Conservation (phyloP, 2,329 filamentous ascomycete genomes). For the Beauveria sp. region DNA sequence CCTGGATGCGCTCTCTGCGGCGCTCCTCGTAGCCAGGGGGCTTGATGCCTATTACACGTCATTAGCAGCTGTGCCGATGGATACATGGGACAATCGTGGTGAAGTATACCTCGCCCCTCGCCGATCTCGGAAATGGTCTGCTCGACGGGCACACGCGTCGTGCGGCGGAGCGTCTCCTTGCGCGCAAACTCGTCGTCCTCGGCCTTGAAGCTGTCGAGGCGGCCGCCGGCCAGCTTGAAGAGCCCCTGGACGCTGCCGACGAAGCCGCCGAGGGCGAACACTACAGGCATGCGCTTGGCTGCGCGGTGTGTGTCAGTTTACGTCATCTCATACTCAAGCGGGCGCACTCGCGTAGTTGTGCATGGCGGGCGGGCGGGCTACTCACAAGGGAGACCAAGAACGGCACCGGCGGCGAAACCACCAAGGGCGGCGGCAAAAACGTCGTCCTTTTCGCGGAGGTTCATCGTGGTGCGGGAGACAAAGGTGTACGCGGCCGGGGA, state of each 20-base stretch:
- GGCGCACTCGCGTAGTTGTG: background rate
- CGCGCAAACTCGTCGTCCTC: constrained; percentile 64
- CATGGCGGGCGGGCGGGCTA: background rate
- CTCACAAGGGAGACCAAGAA: constrained; percentile 67
- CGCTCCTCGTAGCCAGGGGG: constrained; percentile 79
- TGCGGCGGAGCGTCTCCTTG: constrained; percentile 67
- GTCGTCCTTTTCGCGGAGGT: constrained; percentile 80
- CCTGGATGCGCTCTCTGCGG: constrained; percentile 71
- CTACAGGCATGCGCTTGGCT: constrained; percentile 54
- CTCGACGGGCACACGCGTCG: constrained; percentile 64
- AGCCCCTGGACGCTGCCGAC: constrained; percentile 51
- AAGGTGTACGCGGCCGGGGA: constrained; percentile 70
- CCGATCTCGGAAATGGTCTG: constrained; percentile 77
- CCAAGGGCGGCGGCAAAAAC: constrained; percentile 65
- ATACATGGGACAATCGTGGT: background rate
- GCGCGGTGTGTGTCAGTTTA: constrained; percentile 4
- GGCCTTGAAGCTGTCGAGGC: constrained; percentile 43
- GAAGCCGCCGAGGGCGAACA: constrained; percentile 57
- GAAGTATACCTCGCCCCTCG: constrained; percentile 70
- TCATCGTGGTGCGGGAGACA: constrained; percentile 66
- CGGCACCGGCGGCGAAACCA: constrained; percentile 66
- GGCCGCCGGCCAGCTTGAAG: constrained; percentile 61
- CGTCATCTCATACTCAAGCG: background rate
- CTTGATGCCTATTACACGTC: constrained; percentile 55
- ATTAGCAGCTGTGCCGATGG: constrained; percentile 11